Evolutionary conservation across 2,329 filamentous ascomycete species (phyloP), one percentile per base, ranked within the genome.

Genomic region (Microcyclospora pomicola): DNA sequence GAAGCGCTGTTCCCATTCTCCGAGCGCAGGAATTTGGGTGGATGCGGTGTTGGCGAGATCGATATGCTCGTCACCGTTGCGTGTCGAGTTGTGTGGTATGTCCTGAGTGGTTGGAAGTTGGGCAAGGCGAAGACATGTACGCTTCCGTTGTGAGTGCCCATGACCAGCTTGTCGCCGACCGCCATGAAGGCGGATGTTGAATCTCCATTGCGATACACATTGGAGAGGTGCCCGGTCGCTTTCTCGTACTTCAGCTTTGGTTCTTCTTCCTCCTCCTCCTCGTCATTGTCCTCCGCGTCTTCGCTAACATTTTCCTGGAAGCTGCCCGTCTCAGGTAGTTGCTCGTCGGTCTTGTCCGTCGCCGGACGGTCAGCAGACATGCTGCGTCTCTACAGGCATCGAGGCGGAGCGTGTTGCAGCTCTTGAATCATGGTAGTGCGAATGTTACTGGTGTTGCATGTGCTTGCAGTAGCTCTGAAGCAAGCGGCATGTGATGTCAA

Each of bases 71-170:
- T 94, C 32, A 96, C 78, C 13, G 85, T 95, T 31, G 91, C 88
- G 9, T 83, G 81, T 56, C 98, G 92, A 6, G 30, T 15, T 11
- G 87, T 88, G 53, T 88, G 84, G 58, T 96, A 98, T 42, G 82
- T 80, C 53, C 85, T 79, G 31, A 98, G 61, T 3, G 80, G 68
- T 48, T 88, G 78, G 55, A 96, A 82, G 5, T 77, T 74, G 1
- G 91, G 87, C 13, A 96, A 62, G 46, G 84, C 80, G 34, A 95
- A 66, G 44, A 94, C 80, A 66, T 98, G 82, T 53, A 96, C 88
- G 54, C 91, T 94, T 52, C 91, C 91, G 63, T 93, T 94, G 60
- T 98, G 88, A 27, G 91, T 95, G 48, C 88, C 91, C 50, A 93
- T 69, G 45, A 95, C 84, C 88, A 96, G 93, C 67, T 96, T 96